Evolutionary conservation across 306 rosid genomes (phyloP).

Genomic region (Begonia masoniana): DNA sequence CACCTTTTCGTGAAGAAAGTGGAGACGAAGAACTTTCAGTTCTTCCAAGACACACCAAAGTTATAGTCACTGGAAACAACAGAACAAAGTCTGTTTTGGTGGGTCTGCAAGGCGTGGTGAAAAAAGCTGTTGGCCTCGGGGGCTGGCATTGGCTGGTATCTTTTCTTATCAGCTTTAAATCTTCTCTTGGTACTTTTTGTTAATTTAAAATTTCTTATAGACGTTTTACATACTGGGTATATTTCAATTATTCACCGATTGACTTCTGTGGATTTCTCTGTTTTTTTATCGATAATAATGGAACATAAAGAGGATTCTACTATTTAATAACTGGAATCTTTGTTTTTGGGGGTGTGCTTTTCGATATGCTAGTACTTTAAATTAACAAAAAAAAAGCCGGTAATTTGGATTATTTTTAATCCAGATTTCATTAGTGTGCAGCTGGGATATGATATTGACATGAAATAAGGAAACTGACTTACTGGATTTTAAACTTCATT

Average conservation of each 20-base stretch:
- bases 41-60: slow-evolving; percentile 71
- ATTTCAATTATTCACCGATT: too few species aligned
- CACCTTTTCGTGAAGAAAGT: slow-evolving; percentile 49
- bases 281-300: background rate
- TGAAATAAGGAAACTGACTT: too few species aligned
- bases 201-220: background rate
- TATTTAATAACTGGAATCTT: background rate
- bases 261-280: background rate
- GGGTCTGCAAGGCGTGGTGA: slow-evolving; percentile 70
- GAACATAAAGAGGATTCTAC: background rate
- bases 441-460: too few species aligned
- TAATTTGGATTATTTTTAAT: too few species aligned
- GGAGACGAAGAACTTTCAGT: slow-evolving; percentile 62
- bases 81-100: slow-evolving; percentile 63
- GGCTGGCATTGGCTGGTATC: slow-evolving; percentile 85
- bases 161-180: background rate
- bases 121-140: slow-evolving; percentile 71
- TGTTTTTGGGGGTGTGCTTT: background rate
- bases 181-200: background rate
- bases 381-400: too few species aligned
- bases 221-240: too few species aligned
- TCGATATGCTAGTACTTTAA: too few species aligned
- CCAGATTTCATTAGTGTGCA: too few species aligned
- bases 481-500: too few species aligned
- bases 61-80: slow-evolving; percentile 60